phyloP scores from a whole-genome alignment of 176 grass and related monocot species.

The Avena insularis region DNA sequence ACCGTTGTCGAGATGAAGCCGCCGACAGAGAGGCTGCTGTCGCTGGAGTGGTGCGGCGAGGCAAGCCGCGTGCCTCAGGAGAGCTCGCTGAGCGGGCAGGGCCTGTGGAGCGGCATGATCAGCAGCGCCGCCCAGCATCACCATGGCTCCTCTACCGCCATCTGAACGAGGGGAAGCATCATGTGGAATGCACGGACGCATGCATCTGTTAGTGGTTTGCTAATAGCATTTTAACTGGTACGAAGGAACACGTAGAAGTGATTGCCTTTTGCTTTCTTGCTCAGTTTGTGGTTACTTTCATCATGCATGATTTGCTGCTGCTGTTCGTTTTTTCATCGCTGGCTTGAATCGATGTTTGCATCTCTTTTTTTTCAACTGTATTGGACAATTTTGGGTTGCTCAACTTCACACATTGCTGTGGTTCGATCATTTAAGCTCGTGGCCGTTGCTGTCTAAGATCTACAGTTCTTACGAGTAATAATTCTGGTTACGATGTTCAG shows the following conservation, averaged over 20 bases:
- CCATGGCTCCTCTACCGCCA: constrained; percentile 66
- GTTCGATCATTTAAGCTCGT: constrained; percentile 2
- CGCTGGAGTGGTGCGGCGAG: constrained; percentile 82
- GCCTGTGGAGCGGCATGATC: constrained; percentile 77
- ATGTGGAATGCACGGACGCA: background rate
- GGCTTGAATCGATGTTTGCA: constrained; percentile 51
- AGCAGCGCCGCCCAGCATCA: constrained; percentile 48
- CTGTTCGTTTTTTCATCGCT: constrained; percentile 40
- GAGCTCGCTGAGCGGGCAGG: constrained; percentile 51
- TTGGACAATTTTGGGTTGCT: constrained; percentile 33
- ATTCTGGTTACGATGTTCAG: background rate
- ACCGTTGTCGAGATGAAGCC: constrained; percentile 60
- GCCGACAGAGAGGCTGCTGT: constrained; percentile 48
- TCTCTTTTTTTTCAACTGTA: constrained; percentile 19
- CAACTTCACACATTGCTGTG: constrained; percentile 29
- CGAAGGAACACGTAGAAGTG: constrained; percentile 50
- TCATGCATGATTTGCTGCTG: constrained; percentile 25
- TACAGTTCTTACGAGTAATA: background rate
- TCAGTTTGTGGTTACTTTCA: constrained; percentile 30
- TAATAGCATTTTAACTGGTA: constrained; percentile 63
- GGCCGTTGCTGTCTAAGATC: constrained; percentile 7
- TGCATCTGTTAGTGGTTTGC: constrained; percentile 52
- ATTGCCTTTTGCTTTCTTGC: constrained; percentile 31
- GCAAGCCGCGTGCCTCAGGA: constrained; percentile 51
- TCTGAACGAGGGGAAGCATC: constrained; percentile 40